Base-by-base conservation (phyloP, 2,329 filamentous ascomycete species). In the Nemania serpens region DNA sequence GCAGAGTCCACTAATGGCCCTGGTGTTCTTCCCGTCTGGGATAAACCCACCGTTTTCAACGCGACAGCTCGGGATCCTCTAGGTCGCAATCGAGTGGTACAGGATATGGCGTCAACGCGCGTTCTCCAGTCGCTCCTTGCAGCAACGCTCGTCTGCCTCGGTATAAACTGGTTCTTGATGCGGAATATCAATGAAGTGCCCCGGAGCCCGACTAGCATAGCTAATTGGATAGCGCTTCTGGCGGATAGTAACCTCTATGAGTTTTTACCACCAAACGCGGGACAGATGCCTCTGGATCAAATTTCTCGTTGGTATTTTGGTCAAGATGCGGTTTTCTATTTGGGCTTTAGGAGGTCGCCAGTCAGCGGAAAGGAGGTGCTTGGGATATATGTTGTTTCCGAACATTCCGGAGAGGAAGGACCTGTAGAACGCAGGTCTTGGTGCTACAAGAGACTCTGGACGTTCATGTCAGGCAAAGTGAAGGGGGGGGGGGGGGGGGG, bases 231-330 rank as follows among this genome's bases (percentile, higher is more conserved):
- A 12, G 55, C 55, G 46, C 46, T 57, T 20, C 29, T 57, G 5
- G 55, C 46, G 2, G 55, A 57, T 29, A 33, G 46, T 15, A 57
- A 57, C 17, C 47, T 51, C 18, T 2, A 45, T 13, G 22, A 57
- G 37, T 57, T 43, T 25, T 37, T 57, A 22, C 55, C 47, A 25
- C 36, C 3, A 6, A 51, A 51, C 22, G 25, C 55, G 5, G 37
- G 9, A 18, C 54, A 33, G 6, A 57, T 57, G 55, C 22, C 46
- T 5, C 25, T 57, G 55, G 9, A 43, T 20, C 4, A 51, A 5
- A 42, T 57, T n/a, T 57, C 55, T 15, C 45, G 47, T 20, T 50
- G 47, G 55, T 45, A 51, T 51, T 57, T 57, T 22, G 55, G 55
- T 17, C 46, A 51, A 20, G 25, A 51, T 34, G 55, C 55, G 22